phyloP scores from a whole-genome alignment of 305 asterid species.

The Solanum chacoense region DNA sequence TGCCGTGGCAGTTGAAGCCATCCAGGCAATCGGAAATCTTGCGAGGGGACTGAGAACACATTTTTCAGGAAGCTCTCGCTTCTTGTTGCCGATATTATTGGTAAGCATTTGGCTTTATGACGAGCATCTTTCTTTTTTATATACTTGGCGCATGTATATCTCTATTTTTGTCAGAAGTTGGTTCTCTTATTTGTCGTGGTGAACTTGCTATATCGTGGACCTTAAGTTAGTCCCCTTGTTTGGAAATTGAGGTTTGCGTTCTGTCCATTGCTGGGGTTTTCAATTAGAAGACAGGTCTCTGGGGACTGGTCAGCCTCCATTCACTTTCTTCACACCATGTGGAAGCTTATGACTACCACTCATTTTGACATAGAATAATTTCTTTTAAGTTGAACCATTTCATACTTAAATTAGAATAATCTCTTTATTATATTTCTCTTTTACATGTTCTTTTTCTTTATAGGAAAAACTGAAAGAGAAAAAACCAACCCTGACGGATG shows the following conservation, averaged over 20 bases:
- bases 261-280: neutral
- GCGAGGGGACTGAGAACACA: conserved; percentile 88
- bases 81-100: conserved; percentile 76
- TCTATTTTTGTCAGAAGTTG: neutral
- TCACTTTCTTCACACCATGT: neutral
- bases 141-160: neutral
- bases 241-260: neutral
- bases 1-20: conserved; percentile 97
- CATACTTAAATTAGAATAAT: neutral
- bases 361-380: neutral
- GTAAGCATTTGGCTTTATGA: conserved; percentile 30
- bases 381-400: neutral
- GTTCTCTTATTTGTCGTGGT: neutral
- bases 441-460: conserved; percentile 3
- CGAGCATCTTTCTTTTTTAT: neutral
- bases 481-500: conserved; percentile 71
- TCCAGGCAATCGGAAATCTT: conserved; percentile 96
- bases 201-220: neutral
- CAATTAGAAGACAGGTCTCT: neutral
- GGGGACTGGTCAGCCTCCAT: neutral
- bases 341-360: neutral
- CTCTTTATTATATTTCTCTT: neutral
- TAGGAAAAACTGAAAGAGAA: conserved; percentile 99
- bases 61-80: conserved; percentile 80
- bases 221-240: neutral